Base-by-base conservation (phyloP, 768 basidiomycete genomes). In the Psilocybe sp. region DNA sequence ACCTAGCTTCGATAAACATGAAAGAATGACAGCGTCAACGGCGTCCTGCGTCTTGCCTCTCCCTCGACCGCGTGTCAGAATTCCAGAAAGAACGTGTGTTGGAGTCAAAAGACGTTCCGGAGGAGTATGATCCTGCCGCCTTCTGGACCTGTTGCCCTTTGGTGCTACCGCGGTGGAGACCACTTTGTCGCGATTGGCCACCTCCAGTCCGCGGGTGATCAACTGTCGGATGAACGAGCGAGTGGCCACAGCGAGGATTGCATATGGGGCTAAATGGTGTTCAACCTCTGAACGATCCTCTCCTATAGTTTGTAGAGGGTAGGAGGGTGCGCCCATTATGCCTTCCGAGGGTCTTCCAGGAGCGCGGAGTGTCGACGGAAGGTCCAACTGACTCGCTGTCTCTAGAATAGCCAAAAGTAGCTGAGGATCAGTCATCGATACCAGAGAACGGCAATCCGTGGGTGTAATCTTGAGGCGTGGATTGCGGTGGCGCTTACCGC, bases 21-120 rank as follows among this genome's bases (percentile, higher is more conserved):
- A 56, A 44, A 66, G 58, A 14, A 74, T 50, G 18, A 64, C 56
- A 36, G 49, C 35, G 48, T 60, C 56, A 39, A 60, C n/a, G 40
- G 49, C 48, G 46, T 54, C 49, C 31, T 43, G 40, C 31, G 46
- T 40, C 12, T 45, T 51, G 32, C 56, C 48, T 41, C 57, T 52
- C 43, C 58, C 54, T 38, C 57, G 57, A 36, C 65, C 63, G 44
- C 59, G 60, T 12, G 63, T 53, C n/a, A 71, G 56, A 42, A 75
- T 60, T 38, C 74, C 72, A 31, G 64, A 65, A n/a, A 76, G 57
- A 46, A 79, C 64, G 51, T 79, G 76, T 6, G 70, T 62, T 32
- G 76, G 74, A 38, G 72, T 74, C 52, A 79, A 64, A 36, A 74
- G 53, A 18, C 49, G 58, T 44, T 44, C 56, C 43, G 40, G 48